Base-by-base conservation (phyloP, 176 grass and related monocot genomes). In the Pharus latifolius region DNA sequence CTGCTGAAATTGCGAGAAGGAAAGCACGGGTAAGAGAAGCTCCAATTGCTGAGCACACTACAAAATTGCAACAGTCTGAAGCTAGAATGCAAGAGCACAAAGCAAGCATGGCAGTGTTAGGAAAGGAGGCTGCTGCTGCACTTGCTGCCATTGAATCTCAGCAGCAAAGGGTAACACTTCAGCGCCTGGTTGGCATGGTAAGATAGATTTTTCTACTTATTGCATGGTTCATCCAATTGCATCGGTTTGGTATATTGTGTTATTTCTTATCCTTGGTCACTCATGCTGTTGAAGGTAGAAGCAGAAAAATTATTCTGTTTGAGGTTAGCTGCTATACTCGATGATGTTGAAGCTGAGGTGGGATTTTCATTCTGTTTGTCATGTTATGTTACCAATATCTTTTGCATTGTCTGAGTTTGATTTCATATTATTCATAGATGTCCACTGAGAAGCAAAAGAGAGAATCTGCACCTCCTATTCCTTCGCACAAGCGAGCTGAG, bases 291-390 rank as follows among this genome's bases (percentile, higher is more conserved):
- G 87, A 86, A 99, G 95, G 90, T 91, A 76, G 95, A 91, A 83
- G 85, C 95, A 91, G 95, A 99, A 74, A 99, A 99, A 44, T 88
- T 88, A 13, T 91, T 94, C 18, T 80, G 91, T 84, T 73, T 99
- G 82, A 99, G 95, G 52, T 62, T 99, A 53, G 90, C 95, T 76
- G 84, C 90, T 68, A 79, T 99, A 81, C 84, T 99, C 56, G 95
- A 99, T 88, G 95, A 94, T 42, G 84, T 88, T 59, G 95, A 99
- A 84, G 95, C 95, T 42, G 95, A 99, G 95, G 95, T 94, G 85
- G 46, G 44, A 34, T 72, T 77, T 59, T 63, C 29, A 73, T 37
- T 45, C 51, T 57, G n/a, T 51, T 78, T 48, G 17, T 77, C 31
- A 73, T 72, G 44, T 47, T 54, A 85, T 80, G 11, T 37, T 49